Evolutionary conservation across 441 rosid genomes (phyloP).

Genomic region (Eugenia klotzschiana): DNA sequence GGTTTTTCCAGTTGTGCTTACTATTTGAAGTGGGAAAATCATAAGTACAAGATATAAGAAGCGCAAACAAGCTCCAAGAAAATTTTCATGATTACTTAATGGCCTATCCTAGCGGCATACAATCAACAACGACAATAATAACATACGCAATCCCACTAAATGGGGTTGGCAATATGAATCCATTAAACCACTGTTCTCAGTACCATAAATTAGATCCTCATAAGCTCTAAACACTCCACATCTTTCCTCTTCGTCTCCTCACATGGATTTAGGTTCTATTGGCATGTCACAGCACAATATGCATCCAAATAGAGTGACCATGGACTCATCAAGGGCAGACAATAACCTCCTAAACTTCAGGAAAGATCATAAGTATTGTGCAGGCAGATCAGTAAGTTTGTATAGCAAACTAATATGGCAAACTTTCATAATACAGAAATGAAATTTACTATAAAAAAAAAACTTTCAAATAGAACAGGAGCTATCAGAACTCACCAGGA

Average conservation of each 20-base stretch:
- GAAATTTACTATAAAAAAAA: neutral
- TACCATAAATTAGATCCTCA: neutral
- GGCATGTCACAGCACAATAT: neutral
- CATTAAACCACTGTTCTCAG: neutral
- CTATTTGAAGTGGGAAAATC: neutral
- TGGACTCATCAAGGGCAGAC: neutral
- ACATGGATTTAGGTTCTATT: neutral
- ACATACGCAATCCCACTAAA: neutral
- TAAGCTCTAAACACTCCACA: neutral
- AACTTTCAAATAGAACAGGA: neutral
- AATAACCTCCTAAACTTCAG: neutral
- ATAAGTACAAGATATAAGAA: neutral
- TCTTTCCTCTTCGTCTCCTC: neutral
- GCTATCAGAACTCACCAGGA: slow-evolving; percentile 35
- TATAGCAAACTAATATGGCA: neutral
- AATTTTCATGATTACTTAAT: neutral
- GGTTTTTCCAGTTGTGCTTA: neutral
- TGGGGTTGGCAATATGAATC: neutral
- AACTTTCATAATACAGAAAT: neutral
- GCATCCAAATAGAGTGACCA: neutral
- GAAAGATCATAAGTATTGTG: neutral
- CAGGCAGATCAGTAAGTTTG: neutral
- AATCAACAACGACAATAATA: neutral
- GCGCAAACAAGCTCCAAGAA: neutral
- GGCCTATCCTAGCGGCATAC: neutral